Evolutionary conservation across 768 basidiomycete genomes (phyloP), one percentile per base, ranked within the genome.

Genomic region (Suillus fuscotomentosus): DNA sequence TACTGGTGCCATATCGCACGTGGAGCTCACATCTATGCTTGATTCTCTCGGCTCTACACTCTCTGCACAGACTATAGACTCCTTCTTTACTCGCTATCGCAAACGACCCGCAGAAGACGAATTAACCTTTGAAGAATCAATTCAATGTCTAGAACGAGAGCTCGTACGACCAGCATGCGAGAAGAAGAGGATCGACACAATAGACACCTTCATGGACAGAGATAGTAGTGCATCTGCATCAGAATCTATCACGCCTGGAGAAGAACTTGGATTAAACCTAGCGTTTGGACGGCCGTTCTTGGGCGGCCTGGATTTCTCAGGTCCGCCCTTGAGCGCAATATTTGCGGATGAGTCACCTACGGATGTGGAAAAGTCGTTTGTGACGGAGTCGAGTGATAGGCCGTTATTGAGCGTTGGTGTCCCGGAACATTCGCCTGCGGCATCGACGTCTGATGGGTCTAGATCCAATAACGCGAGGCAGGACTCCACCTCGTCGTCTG

Each of bases 1-100:
- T 66, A 91, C 88, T 0, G 79, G 79, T 24, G 74, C 83, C 1
- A 77, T 96, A 47, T 95, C 94, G 0, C 88, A 89, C 66, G 79
- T 96, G 62, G 97, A 99, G 75, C 82, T 97, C 39, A 92, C 91
- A 0, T 92, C 92, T 13, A 95, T 98, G 92, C 89, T 99, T 50
- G 97, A 98, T 78, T 97, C 96, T 2, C 88, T 99, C 43, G 95
- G 95, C 5, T 97, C 95, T 4, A 99, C 97, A 0, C 85, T 99
- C 57, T 91, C 91, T 8, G 77, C 76, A 0, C 80, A 86, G 51
- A 99, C 97, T 1, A 80, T 97, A 64, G 83, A 90, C 68, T 83
- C 83, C 15, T 98, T 97, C 84, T 98, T 92, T 79, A 85, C 82
- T 9, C 83, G 86, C 8, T 84, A 82, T 70, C 83, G 83, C 63